Evolutionary conservation across 495 filamentous ascomycete species (phyloP), one percentile per base, ranked within the genome.

Genomic region (Penicillium waksmanii): DNA sequence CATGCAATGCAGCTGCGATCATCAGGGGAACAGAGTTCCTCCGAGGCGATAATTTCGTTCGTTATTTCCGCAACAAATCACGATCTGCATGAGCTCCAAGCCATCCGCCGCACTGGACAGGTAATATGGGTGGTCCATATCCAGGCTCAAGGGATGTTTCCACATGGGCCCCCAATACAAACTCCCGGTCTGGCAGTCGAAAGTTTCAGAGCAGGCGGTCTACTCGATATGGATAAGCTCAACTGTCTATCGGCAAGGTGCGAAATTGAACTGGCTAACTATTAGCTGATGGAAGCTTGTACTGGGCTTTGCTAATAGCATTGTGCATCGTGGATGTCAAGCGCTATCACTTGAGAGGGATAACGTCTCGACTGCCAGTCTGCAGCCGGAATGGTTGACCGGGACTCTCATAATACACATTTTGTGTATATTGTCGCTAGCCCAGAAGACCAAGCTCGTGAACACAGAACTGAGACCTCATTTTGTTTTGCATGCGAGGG

Each of bases 11-110:
- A 53, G 38, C 23, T 21, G 31, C 19, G 55, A 55, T 57, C 47
- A 52, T 61, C 64, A 66, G 61, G 52, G 59, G 55, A 11, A 38
- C 42, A 56, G 57, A 31, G 53, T 62, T 64, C n/a, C 43, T 60
- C 50, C 34, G 21, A 25, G 47, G 25, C 9, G 6, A 19, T 48
- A 18, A 25, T 58, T 57, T 55, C 12, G 34, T 57, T 19, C 53
- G 57, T 59, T 49, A 38, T 21, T 40, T n/a, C 40, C 31, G 43
- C 50, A 3, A 49, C 17, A 47, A 35, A 62, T 58, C 53, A 62
- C 43, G 58, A 66, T 60, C 56, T 59, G 54, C 64, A 56, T 31
- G 33, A 36, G 18, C 13, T 17, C 33, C 33, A 50, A 58, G 52
- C 33, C 53, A 62, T 42, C 48, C 36, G 47, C 21, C 13, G 40